A percentile compares a stretch with the other conserved stretches of the same genome.
Evolutionary conservation across 2,329 filamentous ascomycete genomes (phyloP).

Genomic region (Colletotrichum sp.): DNA sequence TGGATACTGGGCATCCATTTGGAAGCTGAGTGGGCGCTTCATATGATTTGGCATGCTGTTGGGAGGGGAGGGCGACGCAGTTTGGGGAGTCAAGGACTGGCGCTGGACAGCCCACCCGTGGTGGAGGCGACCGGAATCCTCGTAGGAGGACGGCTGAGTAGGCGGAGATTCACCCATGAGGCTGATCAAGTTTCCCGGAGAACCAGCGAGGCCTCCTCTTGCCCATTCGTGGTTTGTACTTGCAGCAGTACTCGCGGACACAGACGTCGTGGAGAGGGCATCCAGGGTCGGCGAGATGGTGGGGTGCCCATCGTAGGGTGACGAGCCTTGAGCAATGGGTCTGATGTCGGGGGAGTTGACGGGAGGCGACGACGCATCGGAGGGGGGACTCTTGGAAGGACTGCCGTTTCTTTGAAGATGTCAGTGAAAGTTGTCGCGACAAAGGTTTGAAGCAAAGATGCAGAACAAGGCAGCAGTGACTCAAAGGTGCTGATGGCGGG

Average conservation of each 20-base stretch:
- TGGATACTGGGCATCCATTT: slow-evolving; percentile 53
- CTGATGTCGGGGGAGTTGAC: slow-evolving; percentile 53
- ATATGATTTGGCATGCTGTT: slow-evolving; percentile 24
- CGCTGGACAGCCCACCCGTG: slow-evolving; percentile 54
- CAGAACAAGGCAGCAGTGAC: slow-evolving; percentile 25
- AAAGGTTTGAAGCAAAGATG: slow-evolving; percentile 27
- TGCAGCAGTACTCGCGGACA: slow-evolving; percentile 52
- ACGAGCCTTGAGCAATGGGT: slow-evolving; percentile 34
- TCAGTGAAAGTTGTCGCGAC: slow-evolving; percentile 10
- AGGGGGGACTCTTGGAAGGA: slow-evolving; percentile 35
- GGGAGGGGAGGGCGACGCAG: slow-evolving; percentile 45
- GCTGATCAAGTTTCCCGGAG: slow-evolving; percentile 59
- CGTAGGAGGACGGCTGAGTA: slow-evolving; percentile 57
- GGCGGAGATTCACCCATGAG: slow-evolving; percentile 58
- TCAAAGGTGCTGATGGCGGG: slow-evolving; percentile 26
- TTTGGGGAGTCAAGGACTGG: slow-evolving; percentile 48
- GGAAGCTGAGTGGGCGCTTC: slow-evolving; percentile 48
- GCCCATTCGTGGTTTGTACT: slow-evolving; percentile 54
- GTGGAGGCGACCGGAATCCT: slow-evolving; percentile 48
- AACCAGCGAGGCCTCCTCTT: slow-evolving; percentile 49
- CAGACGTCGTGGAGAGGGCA: slow-evolving; percentile 53
- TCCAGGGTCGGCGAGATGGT: slow-evolving; percentile 52
- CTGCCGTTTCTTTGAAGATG: slow-evolving; percentile 32
- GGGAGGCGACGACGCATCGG: slow-evolving; percentile 39
- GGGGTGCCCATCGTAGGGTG: slow-evolving; percentile 47